Base-by-base conservation (phyloP, 2,329 filamentous ascomycete genomes). In the Stenocarpella maydis region DNA sequence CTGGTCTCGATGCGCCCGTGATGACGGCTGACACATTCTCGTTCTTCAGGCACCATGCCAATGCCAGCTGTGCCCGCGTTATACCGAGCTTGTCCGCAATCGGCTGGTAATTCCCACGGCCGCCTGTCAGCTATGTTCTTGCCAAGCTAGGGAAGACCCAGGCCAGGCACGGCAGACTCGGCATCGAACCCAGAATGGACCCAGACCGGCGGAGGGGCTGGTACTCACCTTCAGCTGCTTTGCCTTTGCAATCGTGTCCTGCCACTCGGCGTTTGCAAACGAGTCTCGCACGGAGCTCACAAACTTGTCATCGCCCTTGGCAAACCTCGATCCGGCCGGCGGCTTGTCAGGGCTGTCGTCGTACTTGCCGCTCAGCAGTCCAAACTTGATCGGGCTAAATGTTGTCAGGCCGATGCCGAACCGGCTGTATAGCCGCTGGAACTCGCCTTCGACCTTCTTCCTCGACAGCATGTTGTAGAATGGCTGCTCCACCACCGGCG, bases 401-500 rank as follows among this genome's bases (percentile, higher is more conserved):
- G 80, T 80, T 86, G 90, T 91, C 58, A 91, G 78, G 1, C 89
- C 90, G 1, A 88, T 80, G 0, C 88, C 87, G 68, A 84, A 81
- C 53, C 88, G 83, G 54, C 85, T 80, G 77, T 90, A 91, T 21
- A 92, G 80, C 39, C 86, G 86, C 71, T 85, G 82, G 79, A 86
- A 91, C 74, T 92, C 88, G 65, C 82, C 83, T 77, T 92, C 90
- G 19, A 92, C 89, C 74, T 87, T 87, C 71, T 87, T 81, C 37
- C 90, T 85, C 31, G 80, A 79, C 2, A 92, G 81, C 74, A 91
- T 83, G 80, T 91, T 92, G 81, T 92, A 92, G 72, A 87, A 82
- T 0, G 90, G 90, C 80, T 92, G 90, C 77, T 92, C 90, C 74
- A 90, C 87, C 14, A 90, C 76, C 0, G 90, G 90, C 0, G 84